phyloP scores from a whole-genome alignment of 73 alveolate species.

The Paramecium pentaurelia region DNA sequence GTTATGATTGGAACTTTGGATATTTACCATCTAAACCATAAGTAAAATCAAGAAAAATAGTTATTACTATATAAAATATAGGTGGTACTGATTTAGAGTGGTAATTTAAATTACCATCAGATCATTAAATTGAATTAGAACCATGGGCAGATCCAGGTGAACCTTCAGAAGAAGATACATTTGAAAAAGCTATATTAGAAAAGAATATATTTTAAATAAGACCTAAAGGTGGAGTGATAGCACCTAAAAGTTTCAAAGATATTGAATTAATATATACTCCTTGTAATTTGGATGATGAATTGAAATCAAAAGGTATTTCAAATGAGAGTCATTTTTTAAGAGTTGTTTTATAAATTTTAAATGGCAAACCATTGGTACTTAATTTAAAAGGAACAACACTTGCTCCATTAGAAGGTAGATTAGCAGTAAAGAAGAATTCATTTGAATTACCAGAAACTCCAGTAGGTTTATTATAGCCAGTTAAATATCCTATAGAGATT shows the following conservation, averaged over 20 bases:
- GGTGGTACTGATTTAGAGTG: conserved; percentile 98
- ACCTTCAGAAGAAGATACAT: conserved; percentile 94
- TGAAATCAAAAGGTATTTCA: conserved; percentile 1
- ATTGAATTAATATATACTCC: conserved; percentile 79
- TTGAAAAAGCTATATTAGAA: conserved; percentile 95
- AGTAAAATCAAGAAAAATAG: conserved; percentile 81
- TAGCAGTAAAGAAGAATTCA: conserved; percentile 80
- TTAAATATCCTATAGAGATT: conserved; percentile 94
- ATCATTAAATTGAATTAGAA: conserved; percentile 88
- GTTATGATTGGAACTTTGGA: conserved; percentile 91
- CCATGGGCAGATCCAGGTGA: conserved; percentile 99
- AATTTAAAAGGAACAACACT: conserved; percentile 92
- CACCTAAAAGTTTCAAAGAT: conserved; percentile 85
- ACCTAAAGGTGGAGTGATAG: conserved; percentile 90
- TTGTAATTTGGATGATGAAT: conserved; percentile 51
- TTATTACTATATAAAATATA: conserved; percentile 92
- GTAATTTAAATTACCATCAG: conserved; percentile 94
- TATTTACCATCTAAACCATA: conserved; percentile 79
- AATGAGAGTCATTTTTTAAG: conserved; percentile 81
- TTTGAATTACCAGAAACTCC: conserved; percentile 94
- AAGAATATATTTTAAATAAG: conserved; percentile 88
- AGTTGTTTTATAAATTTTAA: conserved; percentile 88
- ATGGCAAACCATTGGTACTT: conserved; percentile 96
- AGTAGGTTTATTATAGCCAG: conserved; percentile 93
- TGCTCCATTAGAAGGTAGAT: conserved; percentile 89